A percentile compares a stretch with the other conserved stretches of the same genome.
Conservation (phyloP, 495 filamentous ascomycete species). For the Cercophora sp. region DNA sequence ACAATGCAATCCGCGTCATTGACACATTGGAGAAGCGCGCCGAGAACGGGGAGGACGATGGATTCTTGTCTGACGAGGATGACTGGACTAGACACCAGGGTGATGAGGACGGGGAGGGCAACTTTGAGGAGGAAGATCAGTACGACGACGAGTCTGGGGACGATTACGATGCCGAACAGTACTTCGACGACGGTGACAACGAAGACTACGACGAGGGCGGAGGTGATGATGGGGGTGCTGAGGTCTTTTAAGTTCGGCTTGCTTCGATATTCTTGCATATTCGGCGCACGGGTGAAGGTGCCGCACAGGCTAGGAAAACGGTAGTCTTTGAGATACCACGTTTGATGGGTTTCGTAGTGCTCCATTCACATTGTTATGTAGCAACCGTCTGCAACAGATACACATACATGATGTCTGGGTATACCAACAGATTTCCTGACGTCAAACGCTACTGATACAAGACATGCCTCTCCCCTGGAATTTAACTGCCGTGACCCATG, state of each 20-base stretch:
- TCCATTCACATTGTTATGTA: background rate
- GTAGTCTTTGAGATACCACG: conserved; percentile 23
- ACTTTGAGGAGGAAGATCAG: conserved; percentile 42
- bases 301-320: background rate
- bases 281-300: too few species aligned
- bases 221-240: conserved; percentile 39
- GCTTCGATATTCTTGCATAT: background rate
- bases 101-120: conserved; percentile 35
- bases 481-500: conserved; percentile 26
- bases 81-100: conserved; percentile 36
- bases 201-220: conserved; percentile 47
- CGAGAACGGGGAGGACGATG: conserved; percentile 39
- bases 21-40: conserved; percentile 34
- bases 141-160: conserved; percentile 48
- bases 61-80: conserved; percentile 36
- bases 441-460: background rate
- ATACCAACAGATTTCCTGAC: background rate
- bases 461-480: background rate
- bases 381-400: background rate
- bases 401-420: too few species aligned
- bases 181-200: conserved; percentile 51
- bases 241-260: background rate
- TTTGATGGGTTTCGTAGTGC: background rate
- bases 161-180: conserved; percentile 53
- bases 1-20: conserved; percentile 34